A percentile compares a stretch with the other conserved stretches of the same genome.
Conservation (phyloP, 164 flowering plant species). For the Cinnamomum chago region DNA sequence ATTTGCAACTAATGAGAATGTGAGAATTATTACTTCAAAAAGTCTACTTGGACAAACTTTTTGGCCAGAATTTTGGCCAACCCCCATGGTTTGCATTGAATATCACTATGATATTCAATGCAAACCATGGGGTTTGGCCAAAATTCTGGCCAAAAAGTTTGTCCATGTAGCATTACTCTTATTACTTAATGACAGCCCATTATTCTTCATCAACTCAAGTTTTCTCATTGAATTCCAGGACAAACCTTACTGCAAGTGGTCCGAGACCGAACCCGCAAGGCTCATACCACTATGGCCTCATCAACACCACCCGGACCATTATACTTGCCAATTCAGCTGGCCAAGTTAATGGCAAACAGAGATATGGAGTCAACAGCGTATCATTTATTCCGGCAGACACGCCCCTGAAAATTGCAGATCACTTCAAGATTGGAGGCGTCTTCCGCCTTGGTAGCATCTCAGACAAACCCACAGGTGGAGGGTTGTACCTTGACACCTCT, state of each 20-base stretch:
- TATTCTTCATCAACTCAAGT: not conserved
- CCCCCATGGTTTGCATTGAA: too few relatives aligned
- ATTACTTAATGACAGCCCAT: not conserved
- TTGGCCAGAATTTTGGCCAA: too few relatives aligned
- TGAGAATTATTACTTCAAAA: not conserved
- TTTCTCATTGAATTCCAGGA: constrained; percentile 29
- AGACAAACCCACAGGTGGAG: constrained; percentile 34
- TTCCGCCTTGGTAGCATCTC: constrained; percentile 64
- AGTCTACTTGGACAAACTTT: too few relatives aligned
- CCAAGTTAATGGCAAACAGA: constrained; percentile 45
- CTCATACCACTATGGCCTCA: constrained; percentile 76
- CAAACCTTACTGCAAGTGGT: constrained; percentile 81
- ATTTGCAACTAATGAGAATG: too few relatives aligned
- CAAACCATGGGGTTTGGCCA: too few relatives aligned
- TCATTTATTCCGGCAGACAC: constrained; percentile 75
- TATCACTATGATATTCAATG: too few relatives aligned
- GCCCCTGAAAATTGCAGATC: constrained; percentile 80
- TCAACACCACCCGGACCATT: constrained; percentile 54
- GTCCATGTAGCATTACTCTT: too few relatives aligned
- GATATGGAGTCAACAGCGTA: constrained; percentile 75
- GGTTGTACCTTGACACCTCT: constrained; percentile 45
- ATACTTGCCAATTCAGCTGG: constrained; percentile 47
- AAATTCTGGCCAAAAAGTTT: too few relatives aligned
- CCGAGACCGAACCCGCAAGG: constrained; percentile 97
- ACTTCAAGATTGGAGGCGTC: constrained; percentile 70